Conservation (phyloP, 2,329 filamentous ascomycete species). For the Monilinia laxa region DNA sequence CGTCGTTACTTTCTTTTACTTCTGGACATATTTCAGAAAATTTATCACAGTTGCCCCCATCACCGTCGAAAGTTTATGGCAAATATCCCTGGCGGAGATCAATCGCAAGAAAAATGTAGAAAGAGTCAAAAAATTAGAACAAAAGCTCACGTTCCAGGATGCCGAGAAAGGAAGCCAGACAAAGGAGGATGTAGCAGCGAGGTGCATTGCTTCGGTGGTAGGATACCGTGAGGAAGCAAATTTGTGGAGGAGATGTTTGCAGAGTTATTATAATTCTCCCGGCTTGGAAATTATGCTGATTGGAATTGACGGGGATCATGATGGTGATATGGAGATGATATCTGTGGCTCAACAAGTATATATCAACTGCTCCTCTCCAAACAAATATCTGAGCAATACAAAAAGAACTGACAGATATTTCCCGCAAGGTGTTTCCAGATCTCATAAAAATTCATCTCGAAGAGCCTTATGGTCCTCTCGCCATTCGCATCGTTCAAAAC, state of each 20-base stretch:
- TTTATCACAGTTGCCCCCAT: constrained; percentile 25
- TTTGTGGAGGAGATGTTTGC: constrained; percentile 27
- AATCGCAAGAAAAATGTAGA: constrained; percentile 27
- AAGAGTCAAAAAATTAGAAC: constrained; percentile 23
- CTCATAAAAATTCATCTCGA: constrained; percentile 28
- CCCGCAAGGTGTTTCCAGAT: constrained; percentile 25
- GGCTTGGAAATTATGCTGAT: constrained; percentile 27
- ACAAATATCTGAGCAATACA: neutral
- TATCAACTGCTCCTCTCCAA: neutral
- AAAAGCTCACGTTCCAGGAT: constrained; percentile 21
- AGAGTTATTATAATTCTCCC: constrained; percentile 26
- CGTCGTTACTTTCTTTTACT: constrained; percentile 22
- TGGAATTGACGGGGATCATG: constrained; percentile 28
- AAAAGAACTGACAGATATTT: neutral
- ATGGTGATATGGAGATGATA: constrained; percentile 30
- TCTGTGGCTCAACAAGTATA: constrained; percentile 26
- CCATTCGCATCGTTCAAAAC: constrained; percentile 26
- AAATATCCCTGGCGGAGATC: constrained; percentile 27
- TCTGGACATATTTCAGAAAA: constrained; percentile 26
- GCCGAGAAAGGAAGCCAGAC: constrained; percentile 25
- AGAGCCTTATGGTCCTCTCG: constrained; percentile 27
- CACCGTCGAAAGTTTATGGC: constrained; percentile 29
- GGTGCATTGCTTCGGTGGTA: constrained; percentile 27
- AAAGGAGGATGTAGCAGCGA: constrained; percentile 22
- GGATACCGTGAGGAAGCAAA: constrained; percentile 28